Base-by-base conservation (phyloP, 768 basidiomycete genomes). In the Boletus sensibilis region DNA sequence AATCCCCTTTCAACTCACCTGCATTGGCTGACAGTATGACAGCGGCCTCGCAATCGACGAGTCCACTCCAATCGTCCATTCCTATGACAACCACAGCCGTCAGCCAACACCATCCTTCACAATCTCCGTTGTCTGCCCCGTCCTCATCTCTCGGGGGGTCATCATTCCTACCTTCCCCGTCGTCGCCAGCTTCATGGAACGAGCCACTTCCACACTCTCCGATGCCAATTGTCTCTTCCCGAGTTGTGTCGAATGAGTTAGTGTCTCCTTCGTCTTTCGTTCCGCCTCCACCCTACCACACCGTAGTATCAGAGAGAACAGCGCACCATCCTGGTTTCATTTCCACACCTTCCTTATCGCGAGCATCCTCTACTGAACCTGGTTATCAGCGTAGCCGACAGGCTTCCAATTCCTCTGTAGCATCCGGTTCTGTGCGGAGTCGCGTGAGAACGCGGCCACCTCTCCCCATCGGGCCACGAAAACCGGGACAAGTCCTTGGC, bases 391-490 rank as follows among this genome's bases (percentile, higher is more conserved):
- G n/a, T 20, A 50, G 40, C 29, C 53, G 53, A 18, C 47, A 60
- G n/a, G 40, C 51, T 11, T 68, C 59, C 14, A 29, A 48, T 25
- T 52, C 63, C 7, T 52, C 49, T 9, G 10, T 33, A 12, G 20
- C 47, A 0, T 55, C 53, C 0, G 43, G 27, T n/a, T 27, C 49
- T 16, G 46, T 53, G 18, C 66, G 68, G 49, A 74, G 63, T 55
- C 70, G 74, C 8, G 52, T 57, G 33, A 69, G 80, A 51, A 63
- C 67, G 29, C 72, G 85, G 33, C 85, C 85, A 0, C 83, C 79
- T 25, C 69, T 82, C 29, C 85, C 86, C 21, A 72, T 76, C 21
- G 86, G 86, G 0, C 86, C 86, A 21, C 79, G 86, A n/a, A 72
- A 80, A 44, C 86, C 66, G 6, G 55, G 61, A 50, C 67, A 63